Evolutionary conservation across 495 filamentous ascomycete genomes (phyloP), one percentile per base, ranked within the genome.

Genomic region (Alectoria sarmentosa): DNA sequence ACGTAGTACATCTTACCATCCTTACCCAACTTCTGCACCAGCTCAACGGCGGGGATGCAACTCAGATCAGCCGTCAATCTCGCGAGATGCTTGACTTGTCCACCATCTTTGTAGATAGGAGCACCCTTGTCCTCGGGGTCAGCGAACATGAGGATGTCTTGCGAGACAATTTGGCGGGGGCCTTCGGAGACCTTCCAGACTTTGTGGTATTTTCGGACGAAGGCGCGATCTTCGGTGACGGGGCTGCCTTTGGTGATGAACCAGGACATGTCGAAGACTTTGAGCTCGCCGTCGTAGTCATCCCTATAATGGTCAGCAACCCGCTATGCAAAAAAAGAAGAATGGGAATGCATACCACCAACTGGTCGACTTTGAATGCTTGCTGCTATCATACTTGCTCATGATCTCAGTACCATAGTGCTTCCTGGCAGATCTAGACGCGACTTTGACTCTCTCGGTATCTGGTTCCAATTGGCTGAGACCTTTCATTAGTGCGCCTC

Each of bases 401-500:
- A 52, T 42, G 26, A 71, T 71, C 15, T 72, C 64, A 5, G 73
- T 69, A 1, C 78, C 77, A 61, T 79, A 79, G 41, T 74, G 67
- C 64, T 76, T 77, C 39, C 77, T 68, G 13, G 78, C 76, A 21
- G 71, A 67, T 1, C 78, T 66, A 15, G 72, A 74, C 0, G 71
- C 69, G 2, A 79, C 65, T 14, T 67, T 65, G 3, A 76, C 68
- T 32, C 70, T 59, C 7, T 62, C 57, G 26, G 72, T 68, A 0
- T 62, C 61, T 32, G 72, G 67, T 38, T 68, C 62, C 5, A 69
- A 62, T 14, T 69, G 65, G 30, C 69, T 73, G 11, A 76, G 38
- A 2, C 75, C 72, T 54, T 75, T 77, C 67, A 75, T 74, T 9
- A 78, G 66, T 19, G 77, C 77, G 2, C 77, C 79, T 41, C 78